Base-by-base conservation (phyloP, 192 early-diverging fungal genomes). In the Haplosporangium gracile region DNA sequence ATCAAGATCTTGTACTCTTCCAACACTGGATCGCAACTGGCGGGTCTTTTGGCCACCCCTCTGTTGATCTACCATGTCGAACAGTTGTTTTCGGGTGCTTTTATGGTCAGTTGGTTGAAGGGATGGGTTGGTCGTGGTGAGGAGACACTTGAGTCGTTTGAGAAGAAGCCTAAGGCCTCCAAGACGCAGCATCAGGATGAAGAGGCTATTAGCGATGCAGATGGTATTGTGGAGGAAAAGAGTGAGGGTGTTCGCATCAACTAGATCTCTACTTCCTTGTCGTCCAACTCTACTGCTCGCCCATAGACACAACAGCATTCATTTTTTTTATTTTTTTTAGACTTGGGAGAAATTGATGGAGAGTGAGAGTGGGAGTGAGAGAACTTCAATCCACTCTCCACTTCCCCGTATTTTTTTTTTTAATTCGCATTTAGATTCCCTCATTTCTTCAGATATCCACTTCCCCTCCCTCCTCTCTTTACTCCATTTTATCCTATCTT, bases 51-150 rank as follows among this genome's bases (percentile, higher is more conserved):
- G 45, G 90, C 91, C 9, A 91, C 93, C 0, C 95, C 95, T 7
- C 79, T 95, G n/a, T 78, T 95, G 43, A 84, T 95, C 65, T 95
- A 95, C 80, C 95, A 95, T 80, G 92, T 93, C 51, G 92, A 92
- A 78, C 95, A 95, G 78, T 80, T 95, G 51, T 90, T 95, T 70
- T 82, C 92, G 43, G 95, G 95, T 11, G 89, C 90, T 2, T 88
- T 94, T 68, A 86, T 94, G 81, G 91, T 95, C 24, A 63, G 87
- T 22, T 79, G 90, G 75, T 77, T 95, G 20, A 90, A 89, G 77
- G 89, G 85, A 65, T 94, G 93, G 93, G 89, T 94, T 3, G 47
- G 68, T 6, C 70, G 77, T 40, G 90, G 91, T 20, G 80, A 88
- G 53, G 79, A 81, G 73, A 84, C 83, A 9, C 70, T 85, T 1